These are phyloP conservation scores for Flaveria sonorensis DNA, from an alignment of 129 eudicot genomes.

Conservation along the genomic window DNA sequence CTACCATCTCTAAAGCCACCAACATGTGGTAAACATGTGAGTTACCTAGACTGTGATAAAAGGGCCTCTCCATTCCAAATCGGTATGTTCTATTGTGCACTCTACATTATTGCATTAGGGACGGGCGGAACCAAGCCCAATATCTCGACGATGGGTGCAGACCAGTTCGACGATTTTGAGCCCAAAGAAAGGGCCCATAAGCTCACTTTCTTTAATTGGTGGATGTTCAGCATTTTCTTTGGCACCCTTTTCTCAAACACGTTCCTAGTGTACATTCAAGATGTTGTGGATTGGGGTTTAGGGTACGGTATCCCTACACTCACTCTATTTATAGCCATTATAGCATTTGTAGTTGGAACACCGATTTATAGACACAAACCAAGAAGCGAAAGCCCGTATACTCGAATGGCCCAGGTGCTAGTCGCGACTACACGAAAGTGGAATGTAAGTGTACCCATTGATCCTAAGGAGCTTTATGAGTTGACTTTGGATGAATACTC, in stretches of 20 bases:
- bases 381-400: slow-evolving; percentile 54
- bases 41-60: slow-evolving; percentile 42
- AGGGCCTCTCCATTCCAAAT: slow-evolving; percentile 52
- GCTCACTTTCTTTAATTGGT: slow-evolving; percentile 78
- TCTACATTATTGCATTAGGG: slow-evolving; percentile 66
- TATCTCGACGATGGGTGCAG: slow-evolving; percentile 78
- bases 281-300: slow-evolving; percentile 54
- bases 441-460: slow-evolving; percentile 46
- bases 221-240: slow-evolving; percentile 71
- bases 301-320: slow-evolving; percentile 67
- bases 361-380: slow-evolving; percentile 59
- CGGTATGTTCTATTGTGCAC: slow-evolving; percentile 55
- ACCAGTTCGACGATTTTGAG: slow-evolving; percentile 64
- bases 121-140: slow-evolving; percentile 87
- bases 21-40: slow-evolving; percentile 44
- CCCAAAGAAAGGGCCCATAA: slow-evolving; percentile 60
- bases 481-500: slow-evolving; percentile 45
- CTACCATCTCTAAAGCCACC: slow-evolving; percentile 52
- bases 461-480: slow-evolving; percentile 60
- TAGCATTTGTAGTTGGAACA: slow-evolving; percentile 53
- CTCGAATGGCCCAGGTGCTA: slow-evolving; percentile 54
- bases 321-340: slow-evolving; percentile 47
- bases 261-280: slow-evolving; percentile 64
- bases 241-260: slow-evolving; percentile 64
- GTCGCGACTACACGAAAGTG: slow-evolving; percentile 56